Evolutionary conservation across 495 filamentous ascomycete species (phyloP), one percentile per base, ranked within the genome.

Genomic region (Penicillium simplicissimum): DNA sequence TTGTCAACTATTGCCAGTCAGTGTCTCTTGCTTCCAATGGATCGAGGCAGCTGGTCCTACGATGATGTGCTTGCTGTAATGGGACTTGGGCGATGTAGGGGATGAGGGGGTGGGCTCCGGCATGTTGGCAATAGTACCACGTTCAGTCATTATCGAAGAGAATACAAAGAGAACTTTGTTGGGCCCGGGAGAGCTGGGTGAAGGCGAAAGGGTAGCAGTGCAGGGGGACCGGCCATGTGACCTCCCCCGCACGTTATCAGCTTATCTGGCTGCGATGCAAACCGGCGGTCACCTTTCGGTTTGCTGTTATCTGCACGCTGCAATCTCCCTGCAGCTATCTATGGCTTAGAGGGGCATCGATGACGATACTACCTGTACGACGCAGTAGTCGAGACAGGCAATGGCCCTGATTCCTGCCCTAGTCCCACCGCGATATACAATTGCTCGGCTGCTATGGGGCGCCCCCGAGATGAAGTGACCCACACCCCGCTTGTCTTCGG

Each of bases 1-100:
- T 96, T 33, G 92, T 97, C 65, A 89, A 81, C 69, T 78, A 38
- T 13, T 37, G 43, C n/a, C 17, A 17, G 56, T 57, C 45, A 60
- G 35, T 17, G 51, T 51, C 8, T 23, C 52, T 45, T 57, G 42
- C 36, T 48, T 34, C 33, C n/a, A 15, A 14, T 8, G 34, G 9
- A 6, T 52, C 17, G 31, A 25, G 14, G 6, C 10, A n/a, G 25
- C 8, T 31, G 4, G 34, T 58, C 59, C 69, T 72, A 81, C 78
- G 40, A 79, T 72, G 38, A 79, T 79, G 61, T 81, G 78, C 59
- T 74, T 79, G 67, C 77, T 81, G 59, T 75, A 76, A 15, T 60
- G 67, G 6, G 69, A 67, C 19, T 59, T 70, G 11, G 74, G 69
- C 0, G 74, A 52, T 1, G 67, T 64, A 38, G 68, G 56, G 9